Base-by-base conservation (phyloP, 129 eudicot genomes). In the Centaurea solstitialis region DNA sequence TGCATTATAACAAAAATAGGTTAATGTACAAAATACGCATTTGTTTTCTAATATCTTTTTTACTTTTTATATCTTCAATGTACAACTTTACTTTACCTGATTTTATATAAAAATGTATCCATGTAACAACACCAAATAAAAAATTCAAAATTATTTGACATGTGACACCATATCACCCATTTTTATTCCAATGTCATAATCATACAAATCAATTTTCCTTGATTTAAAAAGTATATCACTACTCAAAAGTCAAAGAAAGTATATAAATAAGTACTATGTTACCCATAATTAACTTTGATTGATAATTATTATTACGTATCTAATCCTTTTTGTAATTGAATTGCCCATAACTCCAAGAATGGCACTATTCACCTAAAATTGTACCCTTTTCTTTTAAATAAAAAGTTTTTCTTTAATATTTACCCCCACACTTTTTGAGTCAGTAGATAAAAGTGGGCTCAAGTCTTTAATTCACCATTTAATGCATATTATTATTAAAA, bases 321-420 rank as follows among this genome's bases (percentile, higher is more conserved):
- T 73, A 26, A 41, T 80, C 80, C 20, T 38, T 76, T 76, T 47
- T 70, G 69, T 45, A 53, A 68, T 69, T 50, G 66, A 67, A 74
- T 64, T 64, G 30, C 68, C 68, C 79, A 23, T 57, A 62, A 76
- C 53, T 57, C 37, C n/a, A 50, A 45, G 17, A 59, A 76, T 76
- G 79, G 53, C 70, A 70, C 53, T 61, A 33, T 28, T 1, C 40
- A 40, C 24, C n/a, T 39, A 37, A 62, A 62, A 39, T 24, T 68
- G 40, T 65, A 65, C 81, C 81, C 62, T 66, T 66, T 77, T 20
- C 41, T 37, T 64, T 65, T 15, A 13, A 62, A 45, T 45, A 45
- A 7, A 65, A 77, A 77, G 26, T 65, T 77, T 8, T 35, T 68
- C 30, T 77, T 77, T 77, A 38, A n/a, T n/a, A n/a, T n/a, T n/a